Base-by-base conservation (phyloP, 306 rosid genomes). In the Myrica gale region DNA sequence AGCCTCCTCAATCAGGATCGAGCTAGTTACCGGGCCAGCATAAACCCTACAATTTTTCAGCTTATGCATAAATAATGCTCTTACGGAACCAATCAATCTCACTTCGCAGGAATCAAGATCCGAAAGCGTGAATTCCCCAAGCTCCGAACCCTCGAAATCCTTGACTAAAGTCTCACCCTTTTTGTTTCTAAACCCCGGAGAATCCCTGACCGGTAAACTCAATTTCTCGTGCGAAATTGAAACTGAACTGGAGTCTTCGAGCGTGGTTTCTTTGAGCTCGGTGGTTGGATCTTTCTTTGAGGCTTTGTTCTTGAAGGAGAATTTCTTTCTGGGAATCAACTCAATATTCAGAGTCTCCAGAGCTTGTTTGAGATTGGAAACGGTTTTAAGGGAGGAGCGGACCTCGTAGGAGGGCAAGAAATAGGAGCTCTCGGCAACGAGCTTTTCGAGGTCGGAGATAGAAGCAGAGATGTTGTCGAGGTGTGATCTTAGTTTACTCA, bases 31-130 rank as follows among this genome's bases (percentile, higher is more conserved):
- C 0, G 92, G 90, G 5, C 98, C 97, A 0, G 82, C 84, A 42
- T 88, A 92, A 77, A 92, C 85, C 81, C 56, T 80, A 70, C 89
- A 92, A 61, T 89, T 69, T 84, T 78, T 90, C 77, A 95, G 79
- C 69, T 87, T 84, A 55, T 95, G 97, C 69, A 90, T 77, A 53
- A 89, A 95, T 9, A 92, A 83, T 0, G 90, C 87, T 80, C 98
- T 89, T 55, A 89, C 82, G 5, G 87, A 75, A 42, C 97, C 97
- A 16, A 78, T 79, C 57, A 92, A 55, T 75, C 88, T 92, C 76
- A 95, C 97, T 80, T 95, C 90, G 70, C 97, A 95, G 0, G 96
- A 90, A 85, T 89, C 87, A 10, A 95, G 96, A 79, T 87, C 92
- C 6, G 92, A 89, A 81, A 95, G 74, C 10, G 91, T 84, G 60